Evolutionary conservation across 1,284 basidiomycete species (phyloP).

Genomic region (Rhodotorula sp.): DNA sequence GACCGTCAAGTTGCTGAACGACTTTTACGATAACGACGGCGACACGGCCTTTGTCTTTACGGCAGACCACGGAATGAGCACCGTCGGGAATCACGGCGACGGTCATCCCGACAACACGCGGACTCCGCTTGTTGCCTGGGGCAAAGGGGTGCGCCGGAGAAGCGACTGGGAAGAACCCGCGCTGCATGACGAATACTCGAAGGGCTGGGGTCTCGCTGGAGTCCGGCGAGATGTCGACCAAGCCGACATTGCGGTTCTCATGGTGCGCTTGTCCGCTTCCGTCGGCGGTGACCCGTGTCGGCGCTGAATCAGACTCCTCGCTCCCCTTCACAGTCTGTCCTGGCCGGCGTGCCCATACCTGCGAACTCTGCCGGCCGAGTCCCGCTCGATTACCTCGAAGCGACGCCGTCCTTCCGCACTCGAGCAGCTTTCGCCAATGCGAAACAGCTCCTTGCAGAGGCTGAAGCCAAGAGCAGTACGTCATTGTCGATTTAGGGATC

Average conservation of each 20-base stretch:
- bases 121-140: conserved; percentile 83
- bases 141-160: conserved; percentile 57
- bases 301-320: background rate
- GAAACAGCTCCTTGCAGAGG: conserved; percentile 75
- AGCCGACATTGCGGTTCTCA: conserved; percentile 76
- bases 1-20: conserved; percentile 63
- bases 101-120: conserved; percentile 86
- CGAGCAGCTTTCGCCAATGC: conserved; percentile 68
- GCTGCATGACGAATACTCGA: conserved; percentile 65
- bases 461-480: conserved; percentile 71
- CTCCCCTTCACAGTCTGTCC: conserved; percentile 38
- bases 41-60: conserved; percentile 80
- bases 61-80: conserved; percentile 86
- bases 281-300: too few species aligned
- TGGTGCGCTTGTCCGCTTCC: conserved; percentile 53
- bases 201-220: conserved; percentile 58
- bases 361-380: conserved; percentile 51
- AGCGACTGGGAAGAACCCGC: conserved; percentile 24
- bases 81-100: conserved; percentile 84
- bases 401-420: conserved; percentile 52
- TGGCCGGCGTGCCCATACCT: conserved; percentile 42
- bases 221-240: conserved; percentile 74
- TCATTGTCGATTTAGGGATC: background rate
- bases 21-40: conserved; percentile 64
- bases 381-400: conserved; percentile 47